Percentiles rank a stretch among this genome's conserved stretches.
Evolutionary conservation across 129 eudicot species (phyloP).

Genomic region (Tagetes erecta): DNA sequence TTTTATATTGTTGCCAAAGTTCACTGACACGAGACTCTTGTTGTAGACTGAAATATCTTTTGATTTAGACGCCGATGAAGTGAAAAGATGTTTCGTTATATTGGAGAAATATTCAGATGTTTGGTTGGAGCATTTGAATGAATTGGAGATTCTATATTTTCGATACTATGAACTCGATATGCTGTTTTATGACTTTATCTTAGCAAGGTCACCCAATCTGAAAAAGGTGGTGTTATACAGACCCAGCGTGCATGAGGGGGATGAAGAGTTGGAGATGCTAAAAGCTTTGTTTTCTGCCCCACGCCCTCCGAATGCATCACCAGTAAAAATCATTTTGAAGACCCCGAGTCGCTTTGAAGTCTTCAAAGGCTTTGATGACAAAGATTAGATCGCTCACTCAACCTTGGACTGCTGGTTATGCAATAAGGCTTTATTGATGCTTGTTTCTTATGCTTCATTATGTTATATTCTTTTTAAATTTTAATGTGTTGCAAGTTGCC

Average conservation of each 20-base stretch:
- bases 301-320: not conserved
- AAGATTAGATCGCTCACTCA: too few species aligned
- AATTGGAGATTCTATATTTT: not conserved
- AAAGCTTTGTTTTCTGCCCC: not conserved
- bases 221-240: not conserved
- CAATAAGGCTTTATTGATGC: too few species aligned
- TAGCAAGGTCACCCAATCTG: conserved; percentile 5
- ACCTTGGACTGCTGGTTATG: too few species aligned
- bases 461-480: too few species aligned
- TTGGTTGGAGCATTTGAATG: not conserved
- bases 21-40: not conserved
- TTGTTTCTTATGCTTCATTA: too few species aligned
- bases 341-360: not conserved
- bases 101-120: not conserved
- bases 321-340: not conserved
- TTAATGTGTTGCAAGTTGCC: too few species aligned
- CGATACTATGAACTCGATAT: not conserved
- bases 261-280: not conserved
- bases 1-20: not conserved
- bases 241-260: not conserved
- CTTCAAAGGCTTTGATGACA: too few species aligned
- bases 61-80: not conserved
- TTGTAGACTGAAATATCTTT: not conserved
- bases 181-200: not conserved
- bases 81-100: not conserved